Evolutionary conservation across 148 eudicot species (phyloP).

Genomic region (Cornus suecica): DNA sequence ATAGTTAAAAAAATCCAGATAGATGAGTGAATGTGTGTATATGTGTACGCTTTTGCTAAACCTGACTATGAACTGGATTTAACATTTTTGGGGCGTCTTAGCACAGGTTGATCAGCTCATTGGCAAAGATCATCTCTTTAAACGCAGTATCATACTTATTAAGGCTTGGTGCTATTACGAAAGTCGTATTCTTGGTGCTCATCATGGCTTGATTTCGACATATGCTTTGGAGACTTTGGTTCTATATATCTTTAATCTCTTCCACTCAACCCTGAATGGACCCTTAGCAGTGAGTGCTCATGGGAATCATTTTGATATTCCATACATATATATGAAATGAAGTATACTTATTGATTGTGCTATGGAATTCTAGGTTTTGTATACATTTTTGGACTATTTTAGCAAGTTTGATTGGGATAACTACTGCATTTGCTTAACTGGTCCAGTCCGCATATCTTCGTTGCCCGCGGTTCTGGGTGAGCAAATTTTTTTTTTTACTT

Average conservation of each 20-base stretch:
- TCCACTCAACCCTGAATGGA: conserved; percentile 68
- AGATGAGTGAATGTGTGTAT: background rate
- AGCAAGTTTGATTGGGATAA: conserved; percentile 95
- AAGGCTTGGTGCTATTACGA: conserved; percentile 99
- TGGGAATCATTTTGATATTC: conserved; percentile 12
- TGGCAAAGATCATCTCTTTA: conserved; percentile 84
- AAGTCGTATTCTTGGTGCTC: conserved; percentile 96
- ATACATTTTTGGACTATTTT: conserved; percentile 88
- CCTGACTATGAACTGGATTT: background rate
- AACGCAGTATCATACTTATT: conserved; percentile 84
- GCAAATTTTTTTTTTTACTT: conserved; percentile 26
- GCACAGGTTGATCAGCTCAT: conserved; percentile 76
- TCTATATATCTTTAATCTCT: conserved; percentile 82
- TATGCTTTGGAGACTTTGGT: conserved; percentile 96
- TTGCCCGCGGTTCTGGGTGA: conserved; percentile 74
- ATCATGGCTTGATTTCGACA: conserved; percentile 92
- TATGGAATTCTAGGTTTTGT: conserved; percentile 65
- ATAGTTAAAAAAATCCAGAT: background rate
- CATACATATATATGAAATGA: conserved; percentile 11
- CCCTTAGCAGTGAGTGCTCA: conserved; percentile 86
- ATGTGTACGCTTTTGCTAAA: background rate
- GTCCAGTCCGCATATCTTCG: conserved; percentile 68
- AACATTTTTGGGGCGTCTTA: conserved; percentile 6
- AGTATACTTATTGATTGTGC: conserved; percentile 17
- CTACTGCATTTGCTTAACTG: conserved; percentile 66